phyloP scores from a whole-genome alignment of 139 green algal genomes.

The Asterochloris erici region DNA sequence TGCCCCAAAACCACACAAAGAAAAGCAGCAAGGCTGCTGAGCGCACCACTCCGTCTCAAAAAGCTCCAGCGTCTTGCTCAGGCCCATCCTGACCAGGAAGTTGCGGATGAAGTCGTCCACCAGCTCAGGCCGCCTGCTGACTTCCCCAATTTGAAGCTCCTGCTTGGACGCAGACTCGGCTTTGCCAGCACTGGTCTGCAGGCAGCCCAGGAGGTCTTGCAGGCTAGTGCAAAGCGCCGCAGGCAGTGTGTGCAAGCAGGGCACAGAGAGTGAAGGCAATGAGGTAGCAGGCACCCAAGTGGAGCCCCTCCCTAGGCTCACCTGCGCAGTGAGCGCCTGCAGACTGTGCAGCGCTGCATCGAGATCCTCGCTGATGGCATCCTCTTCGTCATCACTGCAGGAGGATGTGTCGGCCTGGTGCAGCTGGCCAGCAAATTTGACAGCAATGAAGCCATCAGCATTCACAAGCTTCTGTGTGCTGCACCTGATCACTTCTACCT shows the following conservation, averaged over 20 bases:
- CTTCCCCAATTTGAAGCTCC: slow-evolving; percentile 12
- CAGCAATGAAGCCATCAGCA: no score
- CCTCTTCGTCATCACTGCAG: slow-evolving; percentile 50
- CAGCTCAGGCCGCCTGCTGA: slow-evolving; percentile 59
- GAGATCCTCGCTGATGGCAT: slow-evolving; percentile 72
- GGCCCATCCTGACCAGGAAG: slow-evolving; percentile 76
- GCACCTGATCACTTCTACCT: slow-evolving; percentile 67
- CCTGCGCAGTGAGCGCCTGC: slow-evolving; percentile 54
- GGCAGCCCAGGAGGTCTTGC: not conserved
- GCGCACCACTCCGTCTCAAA: slow-evolving; percentile 83
- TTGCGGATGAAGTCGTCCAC: slow-evolving; percentile 88
- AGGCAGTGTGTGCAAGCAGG: no score
- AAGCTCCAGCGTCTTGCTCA: slow-evolving; percentile 60
- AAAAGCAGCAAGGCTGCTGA: not conserved
- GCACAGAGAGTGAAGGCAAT: no score
- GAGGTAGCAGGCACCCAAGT: no score
- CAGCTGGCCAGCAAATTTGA: no score
- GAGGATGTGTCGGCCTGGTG: not conserved
- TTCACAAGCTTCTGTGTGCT: no score
- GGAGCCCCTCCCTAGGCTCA: slow-evolving; percentile 1
- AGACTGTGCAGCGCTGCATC: slow-evolving; percentile 64
- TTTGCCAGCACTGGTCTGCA: not conserved
- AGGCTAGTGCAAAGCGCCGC: no score
- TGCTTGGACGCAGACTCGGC: no score
- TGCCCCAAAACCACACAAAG: no score